Evolutionary conservation across 1,284 basidiomycete species (phyloP), one percentile per base, ranked within the genome.

Genomic region (Porogramme epimiltina): DNA sequence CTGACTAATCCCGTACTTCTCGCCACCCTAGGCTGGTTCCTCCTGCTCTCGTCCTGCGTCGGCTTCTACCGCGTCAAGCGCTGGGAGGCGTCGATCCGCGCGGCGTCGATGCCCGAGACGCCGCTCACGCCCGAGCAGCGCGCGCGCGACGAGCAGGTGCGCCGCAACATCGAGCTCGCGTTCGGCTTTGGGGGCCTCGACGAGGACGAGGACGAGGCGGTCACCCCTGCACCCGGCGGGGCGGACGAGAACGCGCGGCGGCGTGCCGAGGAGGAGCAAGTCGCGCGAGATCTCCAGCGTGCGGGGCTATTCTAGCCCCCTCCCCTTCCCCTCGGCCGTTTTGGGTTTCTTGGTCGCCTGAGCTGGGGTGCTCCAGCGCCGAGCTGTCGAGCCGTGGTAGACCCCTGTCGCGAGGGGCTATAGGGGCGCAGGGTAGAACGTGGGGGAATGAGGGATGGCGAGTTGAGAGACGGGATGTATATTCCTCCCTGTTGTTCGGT

Each of bases 1-100:
- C n/a, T 26, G 28, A 15, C 15, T 43, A 16, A 16, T 25, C 15
- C 28, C 26, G 18, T 25, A 6, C 19, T 24, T n/a, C 23, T n/a
- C 45, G n/a, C 25, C 43, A n/a, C 3, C n/a, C 16, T 48, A 81
- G 93, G 95, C 11, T 96, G 93, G 93, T 93, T 96, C 77, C 74
- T 95, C 36, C 76, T 96, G 16, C 74, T 94, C 19, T 88, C 90
- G 1, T 89, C 87, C 38, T 57, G 90, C 45, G 80, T 93, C 41
- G 85, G 89, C 19, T 95, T 85, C 73, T 92, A 88, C 81, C 83
- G 92, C 58, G 82, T 93, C 36, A 93, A 93, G 68, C 82, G 88
- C 48, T 91, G 87, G 85, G 88, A 90, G 63, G 66, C 72, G 33
- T 84, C 83, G 9, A 77, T 90, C 51, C 79, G 81, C 24, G 67